Evolutionary conservation across 352 stramenopile genomes (phyloP), one percentile per base, ranked within the genome.

Genomic region (Phytophthora sojae): DNA sequence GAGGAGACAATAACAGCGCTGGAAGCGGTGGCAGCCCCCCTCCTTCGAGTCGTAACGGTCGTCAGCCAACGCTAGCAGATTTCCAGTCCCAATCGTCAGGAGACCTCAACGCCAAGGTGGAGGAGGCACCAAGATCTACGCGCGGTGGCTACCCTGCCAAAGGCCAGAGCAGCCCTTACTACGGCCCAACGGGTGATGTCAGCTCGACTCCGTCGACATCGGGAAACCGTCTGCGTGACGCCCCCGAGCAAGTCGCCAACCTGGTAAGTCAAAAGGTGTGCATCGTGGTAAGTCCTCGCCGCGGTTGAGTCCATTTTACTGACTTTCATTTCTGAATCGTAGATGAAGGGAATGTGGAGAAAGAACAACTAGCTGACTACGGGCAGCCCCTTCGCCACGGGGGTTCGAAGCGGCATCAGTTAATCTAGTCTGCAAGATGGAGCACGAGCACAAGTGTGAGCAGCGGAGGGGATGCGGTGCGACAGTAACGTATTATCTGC

Each of bases 331-430:
- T 55, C 2, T 59, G 39, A 11, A 4, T 57, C 57, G 15, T 44
- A 94, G 86, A 88, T 92, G 77, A 94, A 94, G 71, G 86, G 86
- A 57, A 88, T 94, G 75, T 92, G 86, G 86, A 78, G 70, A 25
- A 92, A 91, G 68, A 92, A 91, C 66, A 94, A 92, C 76, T 93
- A 89, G 83, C 65, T 69, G 69, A 15, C 64, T 32, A 51, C 23
- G 29, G 9, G 49, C 25, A 17, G 45, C 11, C 45, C 57, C 37
- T 42, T 35, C 60, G 49, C 53, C 55, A 68, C 51, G 17, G 17
- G 55, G 62, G 55, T 54, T 9, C 67, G 23, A 66, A 67, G 54
- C 44, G 74, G 30, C 67, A 69, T 54, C 57, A 75, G 57, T 67
- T 61, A 49, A 66, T 74, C 61, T 72, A 71, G 68, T 79, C 62